phyloP scores from a whole-genome alignment of 768 basidiomycete species.

The Cystobasidiopsis lactophilus region DNA sequence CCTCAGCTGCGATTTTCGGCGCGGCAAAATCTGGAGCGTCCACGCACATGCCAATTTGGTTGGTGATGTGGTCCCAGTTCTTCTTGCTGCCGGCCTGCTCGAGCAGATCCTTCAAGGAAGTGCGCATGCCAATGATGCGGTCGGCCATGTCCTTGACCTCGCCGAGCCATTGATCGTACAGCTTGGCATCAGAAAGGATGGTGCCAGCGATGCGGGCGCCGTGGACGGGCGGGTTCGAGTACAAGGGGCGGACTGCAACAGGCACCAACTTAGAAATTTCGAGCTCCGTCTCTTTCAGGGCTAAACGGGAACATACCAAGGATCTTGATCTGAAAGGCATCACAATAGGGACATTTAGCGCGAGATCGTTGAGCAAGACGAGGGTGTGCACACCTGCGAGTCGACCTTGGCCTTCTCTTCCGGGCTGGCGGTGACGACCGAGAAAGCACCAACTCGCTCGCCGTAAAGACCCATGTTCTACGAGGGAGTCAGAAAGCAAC shows the following conservation, averaged over 20 bases:
- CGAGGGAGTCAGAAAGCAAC: background rate
- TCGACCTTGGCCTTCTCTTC: constrained; percentile 51
- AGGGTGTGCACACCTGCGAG: constrained; percentile 47
- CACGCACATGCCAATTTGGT: constrained; percentile 82
- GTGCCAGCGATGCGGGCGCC: constrained; percentile 74
- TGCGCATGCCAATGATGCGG: constrained; percentile 78
- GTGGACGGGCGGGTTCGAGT: constrained; percentile 83
- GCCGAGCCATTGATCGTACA: constrained; percentile 57
- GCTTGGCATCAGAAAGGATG: constrained; percentile 49
- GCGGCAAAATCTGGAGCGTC: constrained; percentile 5
- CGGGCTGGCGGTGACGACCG: constrained; percentile 43
- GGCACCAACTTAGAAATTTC: background rate
- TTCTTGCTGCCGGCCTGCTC: constrained; percentile 69
- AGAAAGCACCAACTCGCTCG: constrained; percentile 83
- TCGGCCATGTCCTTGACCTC: constrained; percentile 85
- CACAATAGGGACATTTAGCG: background rate
- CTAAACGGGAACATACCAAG: constrained; percentile 2
- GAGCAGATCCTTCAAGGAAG: constrained; percentile 48
- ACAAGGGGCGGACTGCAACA: constrained; percentile 67
- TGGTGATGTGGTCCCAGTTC: constrained; percentile 83
- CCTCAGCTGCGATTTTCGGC: background rate
- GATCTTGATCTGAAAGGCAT: constrained; percentile 6
- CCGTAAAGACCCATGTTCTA: constrained; percentile 92
- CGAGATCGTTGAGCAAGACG: background rate
- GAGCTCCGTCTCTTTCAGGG: constrained; percentile 26